Conservation (phyloP, 495 filamentous ascomycete species). For the Penicillium bialowiezense region DNA sequence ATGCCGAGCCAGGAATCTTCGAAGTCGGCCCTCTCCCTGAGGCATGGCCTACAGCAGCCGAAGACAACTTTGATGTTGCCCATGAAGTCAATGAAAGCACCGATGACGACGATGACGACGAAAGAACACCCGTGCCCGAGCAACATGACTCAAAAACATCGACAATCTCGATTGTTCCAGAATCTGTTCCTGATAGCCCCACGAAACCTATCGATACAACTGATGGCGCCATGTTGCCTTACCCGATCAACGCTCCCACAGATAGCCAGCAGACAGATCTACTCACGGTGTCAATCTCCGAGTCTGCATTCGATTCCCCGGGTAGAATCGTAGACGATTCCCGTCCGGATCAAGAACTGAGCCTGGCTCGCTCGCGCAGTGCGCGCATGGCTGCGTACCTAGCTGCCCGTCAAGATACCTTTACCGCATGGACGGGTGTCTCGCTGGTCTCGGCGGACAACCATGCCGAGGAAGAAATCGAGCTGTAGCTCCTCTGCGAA, state of each 20-base stretch:
- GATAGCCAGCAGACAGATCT: conserved; percentile 16
- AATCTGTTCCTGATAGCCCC: neutral
- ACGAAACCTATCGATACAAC: neutral
- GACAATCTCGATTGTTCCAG: neutral
- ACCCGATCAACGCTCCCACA: neutral
- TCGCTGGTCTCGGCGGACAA: conserved; percentile 47
- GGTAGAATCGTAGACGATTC: neutral
- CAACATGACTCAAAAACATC: neutral
- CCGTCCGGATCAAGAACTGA: neutral
- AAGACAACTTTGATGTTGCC: conserved; percentile 1
- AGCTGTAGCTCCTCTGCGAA: conserved; percentile 30
- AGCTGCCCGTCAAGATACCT: conserved; percentile 35
- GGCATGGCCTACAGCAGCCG: conserved; percentile 22
- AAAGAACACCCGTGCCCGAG: neutral
- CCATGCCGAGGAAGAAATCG: conserved; percentile 47
- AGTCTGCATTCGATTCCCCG: conserved; percentile 20
- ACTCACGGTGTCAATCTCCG: conserved; percentile 14
- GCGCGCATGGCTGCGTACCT: conserved; percentile 32
- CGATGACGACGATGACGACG: neutral
- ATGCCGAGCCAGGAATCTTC: conserved; percentile 15
- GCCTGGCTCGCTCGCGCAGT: neutral
- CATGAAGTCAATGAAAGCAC: neutral
- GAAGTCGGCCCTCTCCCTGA: conserved; percentile 33
- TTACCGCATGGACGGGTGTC: conserved; percentile 41
- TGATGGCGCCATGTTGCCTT: neutral